A percentile compares a stretch with the other conserved stretches of the same genome.
Evolutionary conservation across 2,329 filamentous ascomycete genomes (phyloP).

Genomic region (Magnaporthiopsis poae): DNA sequence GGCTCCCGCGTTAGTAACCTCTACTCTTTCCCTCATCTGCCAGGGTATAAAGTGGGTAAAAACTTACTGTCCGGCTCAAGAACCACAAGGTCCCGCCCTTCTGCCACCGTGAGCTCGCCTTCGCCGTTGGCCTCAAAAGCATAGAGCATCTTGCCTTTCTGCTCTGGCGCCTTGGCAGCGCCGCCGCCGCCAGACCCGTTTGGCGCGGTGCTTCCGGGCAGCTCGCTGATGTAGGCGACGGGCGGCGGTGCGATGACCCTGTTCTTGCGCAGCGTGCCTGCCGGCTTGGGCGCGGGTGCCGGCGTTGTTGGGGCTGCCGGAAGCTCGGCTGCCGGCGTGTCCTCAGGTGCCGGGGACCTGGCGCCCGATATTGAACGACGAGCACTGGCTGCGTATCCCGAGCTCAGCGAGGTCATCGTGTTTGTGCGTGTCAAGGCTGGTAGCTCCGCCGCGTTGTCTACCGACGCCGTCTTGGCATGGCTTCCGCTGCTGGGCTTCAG

Average conservation of each 20-base stretch:
- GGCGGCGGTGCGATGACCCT: constrained; percentile 83
- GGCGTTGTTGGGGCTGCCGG: constrained; percentile 23
- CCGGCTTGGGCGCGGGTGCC: constrained; percentile 24
- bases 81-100: constrained; percentile 67
- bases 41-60: constrained; percentile 4
- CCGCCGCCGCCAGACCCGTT: constrained; percentile 26
- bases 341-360: constrained; percentile 38
- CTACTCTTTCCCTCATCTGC: constrained; percentile 7
- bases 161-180: constrained; percentile 34
- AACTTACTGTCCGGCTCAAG: constrained; percentile 78
- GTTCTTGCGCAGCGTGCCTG: constrained; percentile 41
- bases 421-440: constrained; percentile 67
- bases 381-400: constrained; percentile 73
- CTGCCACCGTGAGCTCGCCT: constrained; percentile 70
- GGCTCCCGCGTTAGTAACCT: constrained; percentile 20
- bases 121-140: constrained; percentile 69
- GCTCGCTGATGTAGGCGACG: constrained; percentile 62
- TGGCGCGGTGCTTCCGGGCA: constrained; percentile 39
- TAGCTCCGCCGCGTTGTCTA: constrained; percentile 48
- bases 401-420: constrained; percentile 83
- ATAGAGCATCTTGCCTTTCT: constrained; percentile 82
- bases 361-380: constrained; percentile 63
- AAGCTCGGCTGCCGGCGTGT: constrained; percentile 31
- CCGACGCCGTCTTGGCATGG: constrained; percentile 15
- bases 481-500: constrained; percentile 32